Conservation (phyloP, 306 rosid genomes). For the Quercus glauca region DNA sequence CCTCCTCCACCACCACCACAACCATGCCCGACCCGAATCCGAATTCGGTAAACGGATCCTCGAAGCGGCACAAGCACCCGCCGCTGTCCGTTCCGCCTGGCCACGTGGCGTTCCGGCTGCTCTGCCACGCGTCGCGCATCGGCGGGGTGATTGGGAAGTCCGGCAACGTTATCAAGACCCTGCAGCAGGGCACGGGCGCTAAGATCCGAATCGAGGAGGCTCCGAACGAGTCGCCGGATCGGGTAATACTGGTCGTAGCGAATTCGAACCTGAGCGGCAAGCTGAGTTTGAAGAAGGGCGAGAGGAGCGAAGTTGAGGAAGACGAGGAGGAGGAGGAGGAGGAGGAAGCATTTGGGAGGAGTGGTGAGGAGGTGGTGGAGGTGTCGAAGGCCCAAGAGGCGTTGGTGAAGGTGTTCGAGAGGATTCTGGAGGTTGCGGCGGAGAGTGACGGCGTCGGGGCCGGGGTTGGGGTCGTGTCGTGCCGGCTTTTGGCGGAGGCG, state of each 20-base stretch:
- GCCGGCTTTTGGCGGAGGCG: constrained; percentile 65
- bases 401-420: constrained; percentile 75
- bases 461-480: constrained; percentile 62
- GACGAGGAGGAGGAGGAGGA: background rate
- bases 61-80: constrained; percentile 55
- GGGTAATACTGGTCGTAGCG: constrained; percentile 59
- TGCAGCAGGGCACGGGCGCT: constrained; percentile 75
- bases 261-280: constrained; percentile 28
- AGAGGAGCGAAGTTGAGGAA: background rate
- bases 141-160: constrained; percentile 96
- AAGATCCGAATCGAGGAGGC: constrained; percentile 86
- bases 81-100: constrained; percentile 58
- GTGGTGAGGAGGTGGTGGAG: constrained; percentile 41
- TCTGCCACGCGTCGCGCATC: constrained; percentile 81
- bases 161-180: constrained; percentile 67
- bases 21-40: constrained; percentile 39
- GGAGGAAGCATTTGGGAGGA: background rate
- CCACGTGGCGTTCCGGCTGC: constrained; percentile 77
- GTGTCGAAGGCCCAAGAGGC: constrained; percentile 88
- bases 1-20: background rate
- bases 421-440: constrained; percentile 89
- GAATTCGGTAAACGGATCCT: constrained; percentile 40
- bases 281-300: constrained; percentile 7
- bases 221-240: constrained; percentile 66
- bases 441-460: constrained; percentile 64